Conservation (phyloP, 2,329 filamentous ascomycete species). For the Aspergillus sp. region DNA sequence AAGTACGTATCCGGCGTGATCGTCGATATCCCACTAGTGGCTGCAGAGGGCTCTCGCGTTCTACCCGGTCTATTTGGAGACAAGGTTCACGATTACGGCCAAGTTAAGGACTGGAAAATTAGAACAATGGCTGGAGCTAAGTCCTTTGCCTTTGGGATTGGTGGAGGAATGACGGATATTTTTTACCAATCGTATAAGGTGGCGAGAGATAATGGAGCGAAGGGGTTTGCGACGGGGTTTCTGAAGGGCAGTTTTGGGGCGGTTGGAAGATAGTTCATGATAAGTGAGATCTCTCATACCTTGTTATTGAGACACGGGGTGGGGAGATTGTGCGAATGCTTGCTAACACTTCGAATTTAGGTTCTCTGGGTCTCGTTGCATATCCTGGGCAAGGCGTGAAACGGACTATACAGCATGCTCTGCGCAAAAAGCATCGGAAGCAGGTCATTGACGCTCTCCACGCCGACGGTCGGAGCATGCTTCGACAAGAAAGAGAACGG, state of each 20-base stretch:
- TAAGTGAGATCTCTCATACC: neutral
- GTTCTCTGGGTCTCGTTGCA: neutral
- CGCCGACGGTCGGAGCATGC: neutral
- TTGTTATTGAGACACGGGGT: neutral
- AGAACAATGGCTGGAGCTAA: neutral
- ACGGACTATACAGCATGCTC: neutral
- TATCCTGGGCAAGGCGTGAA: neutral
- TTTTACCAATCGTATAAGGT: neutral
- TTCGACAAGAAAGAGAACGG: neutral
- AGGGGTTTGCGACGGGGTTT: neutral
- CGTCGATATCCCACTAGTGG: neutral
- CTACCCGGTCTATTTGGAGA: neutral
- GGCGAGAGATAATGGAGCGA: neutral
- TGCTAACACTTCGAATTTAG: neutral
- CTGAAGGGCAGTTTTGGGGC: neutral
- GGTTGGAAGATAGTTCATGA: neutral
- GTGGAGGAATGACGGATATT: neutral
- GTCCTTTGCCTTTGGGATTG: neutral
- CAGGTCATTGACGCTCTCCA: neutral
- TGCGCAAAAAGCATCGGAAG: neutral
- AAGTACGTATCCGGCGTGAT: neutral
- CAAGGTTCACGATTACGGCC: neutral
- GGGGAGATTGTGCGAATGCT: neutral
- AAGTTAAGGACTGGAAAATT: neutral
- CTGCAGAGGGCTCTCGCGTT: neutral